Base-by-base conservation (phyloP, 2,329 filamentous ascomycete genomes). In the Endothia cerciana region DNA sequence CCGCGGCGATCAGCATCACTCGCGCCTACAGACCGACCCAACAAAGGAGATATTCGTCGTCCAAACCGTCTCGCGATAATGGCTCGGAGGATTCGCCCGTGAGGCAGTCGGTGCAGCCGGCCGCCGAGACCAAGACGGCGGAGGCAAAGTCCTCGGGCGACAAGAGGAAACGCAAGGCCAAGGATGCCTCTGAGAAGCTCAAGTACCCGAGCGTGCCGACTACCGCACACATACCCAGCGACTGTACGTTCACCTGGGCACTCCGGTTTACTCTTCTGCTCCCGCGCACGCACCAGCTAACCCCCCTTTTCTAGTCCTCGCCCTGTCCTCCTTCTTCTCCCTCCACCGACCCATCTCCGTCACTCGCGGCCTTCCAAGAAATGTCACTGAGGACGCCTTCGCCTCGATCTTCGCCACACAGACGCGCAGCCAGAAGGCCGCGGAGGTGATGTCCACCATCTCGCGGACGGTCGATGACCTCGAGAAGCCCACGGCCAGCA, bases 281-380 rank as follows among this genome's bases (percentile, higher is more conserved):
- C 49, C 22, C 49, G 55, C 55, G 55, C 55, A 58, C 55, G 38
- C 38, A 13, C 38, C 55, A 59, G 45, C 64, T 75, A 57, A 65
- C 63, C n/a, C 33, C 30, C 51, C 28, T 56, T 41, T 63, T 60
- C 5, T 71, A 98, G 95, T 96, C 74, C 85, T 98, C 68, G 90
- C 91, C 69, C 83, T 97, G 56, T 95, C 94, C 8, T 91, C 91
- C 60, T 98, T 99, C 84, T 98, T 98, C 83, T 96, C 94, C 69
- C 90, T 97, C 71, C 93, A 99, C 80, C 89, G 95, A 68, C 95
- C 95, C 56, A 94, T 99, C 74, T 97, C 93, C 64, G 88, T 97
- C 70, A 93, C 90, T 60, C 89, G 90, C 72, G 89, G 90, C 71
- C 89, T 97, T 74, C 95, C 91, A 64, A 88, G 87, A 72, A 82